These are phyloP conservation scores for Syncephalastrum contaminatum DNA, from an alignment of 371 early-diverging fungal genomes.

Conservation along the genomic window DNA sequence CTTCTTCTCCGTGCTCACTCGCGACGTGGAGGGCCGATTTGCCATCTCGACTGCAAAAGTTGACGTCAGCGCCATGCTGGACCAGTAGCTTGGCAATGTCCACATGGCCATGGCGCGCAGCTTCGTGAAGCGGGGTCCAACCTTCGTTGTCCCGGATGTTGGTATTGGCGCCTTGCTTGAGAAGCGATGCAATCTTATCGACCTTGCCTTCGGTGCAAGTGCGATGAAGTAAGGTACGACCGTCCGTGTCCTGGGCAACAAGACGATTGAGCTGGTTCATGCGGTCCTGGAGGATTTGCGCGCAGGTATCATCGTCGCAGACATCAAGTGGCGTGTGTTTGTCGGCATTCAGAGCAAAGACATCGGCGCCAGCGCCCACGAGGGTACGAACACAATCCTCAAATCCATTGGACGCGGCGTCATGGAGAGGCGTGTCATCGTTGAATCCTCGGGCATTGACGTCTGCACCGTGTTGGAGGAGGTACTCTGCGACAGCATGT, in stretches of 20 bases:
- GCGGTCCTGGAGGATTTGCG: conserved; percentile 20
- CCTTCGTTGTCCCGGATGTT: conserved; percentile 62
- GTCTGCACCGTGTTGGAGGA: conserved; percentile 57
- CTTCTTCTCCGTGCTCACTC: conserved; percentile 46
- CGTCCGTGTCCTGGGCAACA: conserved; percentile 24
- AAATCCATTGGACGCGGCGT: conserved; percentile 72
- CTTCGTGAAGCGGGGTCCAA: conserved; percentile 85
- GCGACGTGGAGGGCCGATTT: conserved; percentile 82
- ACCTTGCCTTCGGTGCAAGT: conserved; percentile 26
- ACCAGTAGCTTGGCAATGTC: conserved; percentile 64
- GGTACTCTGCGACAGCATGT: conserved; percentile 50
- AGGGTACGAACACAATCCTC: conserved; percentile 59
- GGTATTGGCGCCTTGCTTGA: conserved; percentile 73
- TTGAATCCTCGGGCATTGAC: conserved; percentile 63
- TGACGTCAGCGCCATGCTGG: conserved; percentile 70
- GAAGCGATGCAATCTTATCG: conserved; percentile 20
- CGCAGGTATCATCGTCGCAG: conserved; percentile 38
- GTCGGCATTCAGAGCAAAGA: conserved; percentile 56
- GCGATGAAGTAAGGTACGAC: conserved; percentile 32
- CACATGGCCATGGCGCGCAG: conserved; percentile 66
- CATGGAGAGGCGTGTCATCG: conserved; percentile 78
- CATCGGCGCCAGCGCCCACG: conserved; percentile 61
- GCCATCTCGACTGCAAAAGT: conserved; percentile 53
- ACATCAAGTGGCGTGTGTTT: conserved; percentile 58
- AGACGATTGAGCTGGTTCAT: conserved; percentile 39